Conservation (phyloP, 768 basidiomycete species). For the Kwoniella shandongensis region DNA sequence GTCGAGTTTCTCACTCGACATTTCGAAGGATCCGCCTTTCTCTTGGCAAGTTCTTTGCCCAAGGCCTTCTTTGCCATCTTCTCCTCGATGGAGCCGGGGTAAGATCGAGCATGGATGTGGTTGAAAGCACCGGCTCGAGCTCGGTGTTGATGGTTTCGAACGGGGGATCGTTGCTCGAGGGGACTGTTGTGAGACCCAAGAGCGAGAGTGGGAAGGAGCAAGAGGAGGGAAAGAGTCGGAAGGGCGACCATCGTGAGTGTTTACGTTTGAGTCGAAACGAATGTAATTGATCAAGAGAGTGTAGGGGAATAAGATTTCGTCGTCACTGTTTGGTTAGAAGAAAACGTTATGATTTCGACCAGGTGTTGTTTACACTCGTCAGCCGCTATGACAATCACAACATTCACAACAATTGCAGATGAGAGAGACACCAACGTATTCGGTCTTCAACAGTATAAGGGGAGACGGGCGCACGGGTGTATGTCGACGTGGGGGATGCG, state of each 20-base stretch:
- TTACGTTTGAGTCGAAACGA: slow-evolving; percentile 10
- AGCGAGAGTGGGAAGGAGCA: slow-evolving; percentile 14
- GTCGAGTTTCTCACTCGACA: slow-evolving; percentile 8
- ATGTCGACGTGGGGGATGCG: background rate
- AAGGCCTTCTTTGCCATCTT: slow-evolving; percentile 13
- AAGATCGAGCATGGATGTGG: slow-evolving; percentile 4
- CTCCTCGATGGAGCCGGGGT: slow-evolving; percentile 16
- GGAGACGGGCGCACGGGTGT: background rate
- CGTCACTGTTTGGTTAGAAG: slow-evolving; percentile 1
- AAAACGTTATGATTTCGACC: slow-evolving; percentile 8
- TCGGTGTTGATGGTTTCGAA: slow-evolving; percentile 12
- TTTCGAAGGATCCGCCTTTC: slow-evolving; percentile 18
- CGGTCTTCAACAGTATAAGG: background rate
- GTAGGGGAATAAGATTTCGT: background rate
- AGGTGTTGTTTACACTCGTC: background rate
- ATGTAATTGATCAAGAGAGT: slow-evolving; percentile 9
- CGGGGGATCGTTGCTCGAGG: slow-evolving; percentile 16
- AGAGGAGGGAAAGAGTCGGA: slow-evolving; percentile 11
- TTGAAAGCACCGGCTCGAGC: slow-evolving; percentile 8
- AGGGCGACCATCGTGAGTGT: slow-evolving; percentile 15
- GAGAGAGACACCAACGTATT: slow-evolving; percentile 4
- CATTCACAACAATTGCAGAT: background rate
- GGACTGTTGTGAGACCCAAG: slow-evolving; percentile 11
- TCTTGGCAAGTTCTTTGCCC: slow-evolving; percentile 4
- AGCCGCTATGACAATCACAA: slow-evolving; percentile 5